phyloP scores from a whole-genome alignment of 1,284 basidiomycete genomes.

The Ceratobasidium theobromae region DNA sequence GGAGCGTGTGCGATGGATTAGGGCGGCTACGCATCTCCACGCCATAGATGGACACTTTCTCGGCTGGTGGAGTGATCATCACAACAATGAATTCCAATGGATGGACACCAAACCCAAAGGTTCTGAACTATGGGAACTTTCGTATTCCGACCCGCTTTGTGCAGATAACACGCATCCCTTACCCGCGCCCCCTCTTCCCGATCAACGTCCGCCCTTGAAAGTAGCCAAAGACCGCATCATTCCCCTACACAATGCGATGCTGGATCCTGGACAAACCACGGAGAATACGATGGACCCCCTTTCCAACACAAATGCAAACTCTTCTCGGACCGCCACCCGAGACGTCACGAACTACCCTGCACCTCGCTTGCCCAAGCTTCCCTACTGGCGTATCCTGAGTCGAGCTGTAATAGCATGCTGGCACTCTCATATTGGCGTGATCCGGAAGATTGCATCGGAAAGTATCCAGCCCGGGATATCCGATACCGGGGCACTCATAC shows the following conservation, averaged over 20 bases:
- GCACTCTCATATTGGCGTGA: conserved; percentile 66
- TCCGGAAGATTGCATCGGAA: conserved; percentile 43
- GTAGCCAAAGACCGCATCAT: conserved; percentile 10
- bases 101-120: conserved; percentile 9
- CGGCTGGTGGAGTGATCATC: conserved; percentile 32
- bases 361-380: conserved; percentile 27
- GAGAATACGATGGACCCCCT: neutral
- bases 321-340: conserved; percentile 29
- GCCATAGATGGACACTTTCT: conserved; percentile 24
- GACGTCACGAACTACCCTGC: neutral
- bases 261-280: neutral
- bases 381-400: conserved; percentile 46
- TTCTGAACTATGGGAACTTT: conserved; percentile 29
- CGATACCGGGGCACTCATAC: conserved; percentile 53
- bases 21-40: conserved; percentile 27
- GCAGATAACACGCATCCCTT: conserved; percentile 23
- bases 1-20: conserved; percentile 35
- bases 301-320: conserved; percentile 8
- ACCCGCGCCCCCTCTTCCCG: conserved; percentile 17
- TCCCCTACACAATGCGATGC: conserved; percentile 6
- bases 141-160: conserved; percentile 25
- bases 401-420: conserved; percentile 68
- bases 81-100: neutral
- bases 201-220: conserved; percentile 29
- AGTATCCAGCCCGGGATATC: conserved; percentile 36